phyloP scores from a whole-genome alignment of 441 rosid species.

The Euphorbia celastroides region DNA sequence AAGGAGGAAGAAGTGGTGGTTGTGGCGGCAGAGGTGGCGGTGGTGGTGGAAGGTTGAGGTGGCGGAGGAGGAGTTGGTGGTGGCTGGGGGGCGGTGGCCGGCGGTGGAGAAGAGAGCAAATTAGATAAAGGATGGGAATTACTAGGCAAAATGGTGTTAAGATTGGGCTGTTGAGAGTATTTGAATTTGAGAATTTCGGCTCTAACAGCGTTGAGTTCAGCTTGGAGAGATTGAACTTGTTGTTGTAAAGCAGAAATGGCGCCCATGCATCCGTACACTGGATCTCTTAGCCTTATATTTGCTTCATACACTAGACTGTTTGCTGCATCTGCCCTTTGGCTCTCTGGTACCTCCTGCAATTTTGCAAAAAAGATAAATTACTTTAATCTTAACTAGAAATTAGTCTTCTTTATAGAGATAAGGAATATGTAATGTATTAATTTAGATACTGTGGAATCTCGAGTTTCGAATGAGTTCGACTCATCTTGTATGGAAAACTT shows the following conservation, averaged over 20 bases:
- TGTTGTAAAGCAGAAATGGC: conserved; percentile 87
- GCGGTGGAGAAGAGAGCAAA: conserved; percentile 45
- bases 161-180: conserved; percentile 30
- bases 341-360: conserved; percentile 80
- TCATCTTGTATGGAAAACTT: too few species aligned
- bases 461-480: too few species aligned
- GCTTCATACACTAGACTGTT: conserved; percentile 91
- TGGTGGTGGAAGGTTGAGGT: conserved; percentile 28
- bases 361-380: too few species aligned
- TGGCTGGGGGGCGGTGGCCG: conserved; percentile 25
- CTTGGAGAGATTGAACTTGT: conserved; percentile 80
- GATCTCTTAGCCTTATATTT: conserved; percentile 82
- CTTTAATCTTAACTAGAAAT: too few species aligned
- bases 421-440: too few species aligned
- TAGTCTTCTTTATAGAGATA: background rate
- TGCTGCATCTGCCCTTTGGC: conserved; percentile 90
- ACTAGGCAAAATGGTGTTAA: conserved; percentile 25
- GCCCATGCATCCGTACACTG: conserved; percentile 85
- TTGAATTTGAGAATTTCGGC: conserved; percentile 70
- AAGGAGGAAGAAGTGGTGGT: conserved; percentile 46
- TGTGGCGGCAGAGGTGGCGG: conserved; percentile 26
- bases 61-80: conserved; percentile 33
- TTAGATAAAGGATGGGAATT: conserved; percentile 40
- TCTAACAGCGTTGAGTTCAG: conserved; percentile 73
- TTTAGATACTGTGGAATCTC: too few species aligned